Conservation (phyloP, 2,329 filamentous ascomycete genomes). For the Xylariaceae sp. region DNA sequence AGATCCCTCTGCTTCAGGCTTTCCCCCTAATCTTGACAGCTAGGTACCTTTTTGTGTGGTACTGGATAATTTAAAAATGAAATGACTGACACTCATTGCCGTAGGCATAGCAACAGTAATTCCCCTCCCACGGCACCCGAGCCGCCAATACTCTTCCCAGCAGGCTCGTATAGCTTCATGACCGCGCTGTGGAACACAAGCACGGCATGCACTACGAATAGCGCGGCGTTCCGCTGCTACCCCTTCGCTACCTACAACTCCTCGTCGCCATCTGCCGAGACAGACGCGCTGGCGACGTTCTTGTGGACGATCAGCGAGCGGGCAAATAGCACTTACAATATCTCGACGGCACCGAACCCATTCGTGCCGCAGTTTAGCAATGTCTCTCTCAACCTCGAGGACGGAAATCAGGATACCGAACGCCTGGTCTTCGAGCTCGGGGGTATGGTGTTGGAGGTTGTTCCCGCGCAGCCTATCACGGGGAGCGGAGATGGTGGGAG, state of each 20-base stretch:
- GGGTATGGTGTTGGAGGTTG: neutral
- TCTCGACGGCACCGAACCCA: conserved; percentile 62
- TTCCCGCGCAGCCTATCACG: neutral
- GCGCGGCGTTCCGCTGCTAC: conserved; percentile 66
- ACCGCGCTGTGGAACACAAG: conserved; percentile 60
- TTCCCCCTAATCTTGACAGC: no score
- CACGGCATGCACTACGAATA: conserved; percentile 63
- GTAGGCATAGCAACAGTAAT: conserved; percentile 6
- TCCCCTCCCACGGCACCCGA: neutral
- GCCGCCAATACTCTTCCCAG: conserved; percentile 54
- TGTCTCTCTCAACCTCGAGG: conserved; percentile 25
- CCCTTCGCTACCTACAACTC: conserved; percentile 58
- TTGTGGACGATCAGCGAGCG: conserved; percentile 63
- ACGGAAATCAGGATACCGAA: conserved; percentile 52
- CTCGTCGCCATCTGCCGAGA: conserved; percentile 37
- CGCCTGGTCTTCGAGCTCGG: conserved; percentile 57
- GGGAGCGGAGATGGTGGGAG: conserved; percentile 51
- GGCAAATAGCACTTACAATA: conserved; percentile 48
- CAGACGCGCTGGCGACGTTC: conserved; percentile 56
- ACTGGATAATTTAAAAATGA: no score
- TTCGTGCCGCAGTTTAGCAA: conserved; percentile 60
- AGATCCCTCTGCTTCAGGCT: no score
- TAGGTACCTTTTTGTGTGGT: no score
- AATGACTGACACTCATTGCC: no score
- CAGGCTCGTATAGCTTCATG: conserved; percentile 66